Conservation (phyloP, 2,329 filamentous ascomycete species). For the Aureobasidium sp. region DNA sequence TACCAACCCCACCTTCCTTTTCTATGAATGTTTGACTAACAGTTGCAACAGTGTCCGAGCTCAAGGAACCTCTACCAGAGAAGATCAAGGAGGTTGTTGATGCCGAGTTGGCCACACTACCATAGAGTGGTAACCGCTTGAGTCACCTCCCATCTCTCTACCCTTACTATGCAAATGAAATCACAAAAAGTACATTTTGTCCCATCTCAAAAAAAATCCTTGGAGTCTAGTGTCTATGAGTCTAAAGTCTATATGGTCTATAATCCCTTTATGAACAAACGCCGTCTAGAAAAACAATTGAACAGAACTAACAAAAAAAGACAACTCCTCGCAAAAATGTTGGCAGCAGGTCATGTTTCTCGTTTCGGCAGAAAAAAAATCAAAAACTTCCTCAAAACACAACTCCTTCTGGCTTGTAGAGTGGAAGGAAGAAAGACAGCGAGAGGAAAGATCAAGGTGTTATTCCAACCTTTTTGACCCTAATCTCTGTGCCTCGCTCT, state of each 20-base stretch:
- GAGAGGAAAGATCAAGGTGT: background rate
- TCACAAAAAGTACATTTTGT: background rate
- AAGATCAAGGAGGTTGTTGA: conserved; percentile 63
- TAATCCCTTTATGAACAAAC: background rate
- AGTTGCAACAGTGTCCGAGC: conserved; percentile 27
- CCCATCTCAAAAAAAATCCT: background rate
- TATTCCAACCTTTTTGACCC: background rate
- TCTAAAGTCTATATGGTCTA: background rate
- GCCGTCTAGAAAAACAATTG: background rate
- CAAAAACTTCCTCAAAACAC: background rate
- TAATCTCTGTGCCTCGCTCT: background rate
- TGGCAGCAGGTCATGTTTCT: conserved; percentile 1
- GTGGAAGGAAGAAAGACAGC: background rate
- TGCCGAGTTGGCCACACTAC: conserved; percentile 39
- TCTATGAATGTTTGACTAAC: background rate
- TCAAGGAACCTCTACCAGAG: conserved; percentile 51
- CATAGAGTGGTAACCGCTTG: background rate
- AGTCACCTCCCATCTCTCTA: background rate
- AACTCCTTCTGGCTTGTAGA: background rate
- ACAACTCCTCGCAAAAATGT: background rate
- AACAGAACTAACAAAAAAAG: background rate
- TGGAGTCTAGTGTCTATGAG: too few relatives aligned
- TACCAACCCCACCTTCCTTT: too few relatives aligned
- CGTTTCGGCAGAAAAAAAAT: background rate
- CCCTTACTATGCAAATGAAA: background rate